phyloP scores from a whole-genome alignment of 192 early-diverging fungal species.

The Coemansia sp. region DNA sequence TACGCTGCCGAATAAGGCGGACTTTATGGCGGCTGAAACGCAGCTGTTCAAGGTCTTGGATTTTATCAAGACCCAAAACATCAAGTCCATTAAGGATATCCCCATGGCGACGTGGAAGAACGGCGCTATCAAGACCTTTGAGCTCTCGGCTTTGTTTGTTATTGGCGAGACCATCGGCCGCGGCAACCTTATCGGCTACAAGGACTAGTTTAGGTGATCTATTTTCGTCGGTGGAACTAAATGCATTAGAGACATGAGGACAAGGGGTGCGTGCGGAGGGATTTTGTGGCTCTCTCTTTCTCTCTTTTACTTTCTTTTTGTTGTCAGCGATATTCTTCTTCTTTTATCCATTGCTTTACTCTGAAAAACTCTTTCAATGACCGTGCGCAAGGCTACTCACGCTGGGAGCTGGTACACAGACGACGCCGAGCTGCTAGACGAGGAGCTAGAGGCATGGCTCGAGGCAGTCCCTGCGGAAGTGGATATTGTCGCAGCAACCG shows the following conservation, averaged over 20 bases:
- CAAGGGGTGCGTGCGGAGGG: not conserved
- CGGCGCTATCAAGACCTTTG: slow-evolving; percentile 51
- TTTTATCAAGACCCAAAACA: slow-evolving; percentile 37
- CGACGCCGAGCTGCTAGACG: slow-evolving; percentile 34
- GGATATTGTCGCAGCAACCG: not conserved
- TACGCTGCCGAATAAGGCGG: slow-evolving; percentile 42
- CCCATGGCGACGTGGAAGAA: slow-evolving; percentile 45
- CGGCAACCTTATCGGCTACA: slow-evolving; percentile 50
- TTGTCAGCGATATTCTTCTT: not conserved
- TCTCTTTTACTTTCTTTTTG: not conserved
- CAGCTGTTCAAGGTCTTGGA: slow-evolving; percentile 54
- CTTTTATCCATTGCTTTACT: not conserved
- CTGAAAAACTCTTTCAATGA: slow-evolving; percentile 9
- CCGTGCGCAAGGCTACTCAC: slow-evolving; percentile 55
- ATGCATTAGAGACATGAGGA: not conserved
- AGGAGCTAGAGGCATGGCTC: slow-evolving; percentile 41
- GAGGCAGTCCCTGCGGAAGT: slow-evolving; percentile 22
- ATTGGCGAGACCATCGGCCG: slow-evolving; percentile 49
- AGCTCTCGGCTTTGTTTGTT: slow-evolving; percentile 49
- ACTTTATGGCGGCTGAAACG: slow-evolving; percentile 46
- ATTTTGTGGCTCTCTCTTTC: not conserved
- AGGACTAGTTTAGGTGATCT: slow-evolving; percentile 21
- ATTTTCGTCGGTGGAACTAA: not conserved
- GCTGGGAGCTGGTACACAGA: slow-evolving; percentile 72
- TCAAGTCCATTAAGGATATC: slow-evolving; percentile 50